Evolutionary conservation across 164 flowering plant genomes (phyloP), one percentile per base, ranked within the genome.

Genomic region (Liquidambar formosana): DNA sequence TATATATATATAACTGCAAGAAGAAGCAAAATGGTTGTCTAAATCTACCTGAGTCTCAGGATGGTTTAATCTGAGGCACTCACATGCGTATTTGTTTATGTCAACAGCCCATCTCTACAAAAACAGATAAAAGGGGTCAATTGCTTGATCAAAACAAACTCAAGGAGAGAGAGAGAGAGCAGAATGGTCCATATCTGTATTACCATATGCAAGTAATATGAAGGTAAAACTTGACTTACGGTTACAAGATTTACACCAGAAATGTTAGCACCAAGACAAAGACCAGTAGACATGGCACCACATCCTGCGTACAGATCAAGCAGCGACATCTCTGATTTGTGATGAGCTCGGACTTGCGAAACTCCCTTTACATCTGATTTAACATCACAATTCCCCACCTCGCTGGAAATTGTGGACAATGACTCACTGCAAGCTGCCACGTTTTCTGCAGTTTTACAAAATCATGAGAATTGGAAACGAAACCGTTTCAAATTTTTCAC

Each of bases 61-160:
- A 71, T 95, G 99, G 49, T 93, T 95, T 6, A 72, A 47, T 18
- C 72, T 76, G 0, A 95, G 75, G 61, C 93, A 90, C 21, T 88
- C 64, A 53, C 97, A 93, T 0, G 99, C 99, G 77, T 75, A 52
- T 13, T 72, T 9, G 57, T 95, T 95, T 5, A 85, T 0, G 41
- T 93, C 99, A n/a, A 95, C 90, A 23, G 98, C 98, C 99, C 99
- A 95, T 69, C 74, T 85, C 99, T 95, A 41, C 53, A 65, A 12
- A n/a, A 64, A 38, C 18, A 68, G 52, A 64, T 21, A 60, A 16
- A 53, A 52, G 0, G 1, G 6, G 45, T 16, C 12, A 59, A 15
- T 6, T 12, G 52, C 10, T 15, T 8, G 21, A 33, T 38, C 14
- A 18, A 14, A 56, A 49, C 4, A 16, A n/a, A n/a, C n/a, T n/a